A percentile compares a stretch with the other conserved stretches of the same genome.
Evolutionary conservation across 257 asterid genomes (phyloP).

Genomic region (Forsythia suspensa): DNA sequence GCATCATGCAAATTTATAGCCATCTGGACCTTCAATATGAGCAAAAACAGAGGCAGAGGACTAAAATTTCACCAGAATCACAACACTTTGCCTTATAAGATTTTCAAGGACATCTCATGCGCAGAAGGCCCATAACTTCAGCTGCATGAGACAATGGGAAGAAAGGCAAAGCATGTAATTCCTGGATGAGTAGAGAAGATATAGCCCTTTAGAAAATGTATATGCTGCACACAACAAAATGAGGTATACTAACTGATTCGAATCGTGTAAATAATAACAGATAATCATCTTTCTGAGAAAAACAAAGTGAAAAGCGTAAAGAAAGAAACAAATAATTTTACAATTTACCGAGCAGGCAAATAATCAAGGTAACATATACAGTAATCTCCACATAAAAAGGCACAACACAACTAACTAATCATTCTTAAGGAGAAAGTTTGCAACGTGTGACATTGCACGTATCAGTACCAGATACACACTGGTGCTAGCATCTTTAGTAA

Average conservation of each 20-base stretch:
- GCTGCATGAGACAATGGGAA: constrained; percentile 55
- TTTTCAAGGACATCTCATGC: constrained; percentile 56
- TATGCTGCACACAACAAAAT: neutral
- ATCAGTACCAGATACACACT: too few relatives aligned
- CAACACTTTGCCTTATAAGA: constrained; percentile 40
- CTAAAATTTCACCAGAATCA: constrained; percentile 45
- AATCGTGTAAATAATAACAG: neutral
- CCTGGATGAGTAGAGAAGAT: constrained; percentile 60
- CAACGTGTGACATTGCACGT: too few relatives aligned
- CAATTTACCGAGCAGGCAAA: neutral
- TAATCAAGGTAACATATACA: neutral
- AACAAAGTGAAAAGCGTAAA: neutral
- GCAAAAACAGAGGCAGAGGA: constrained; percentile 31
- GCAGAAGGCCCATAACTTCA: constrained; percentile 20
- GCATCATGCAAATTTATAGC: constrained; percentile 32
- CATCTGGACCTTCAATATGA: constrained; percentile 19
- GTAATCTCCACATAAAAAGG: neutral
- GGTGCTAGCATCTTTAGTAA: too few relatives aligned
- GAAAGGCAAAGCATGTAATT: constrained; percentile 62
- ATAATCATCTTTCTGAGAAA: neutral
- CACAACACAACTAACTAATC: too few relatives aligned
- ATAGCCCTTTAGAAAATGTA: constrained; percentile 39
- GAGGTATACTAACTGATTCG: neutral
- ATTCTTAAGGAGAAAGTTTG: too few relatives aligned
- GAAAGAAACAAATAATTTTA: neutral